Evolutionary conservation across 2,329 filamentous ascomycete genomes (phyloP), one percentile per base, ranked within the genome.

Genomic region (Aspergillus arachidicola): DNA sequence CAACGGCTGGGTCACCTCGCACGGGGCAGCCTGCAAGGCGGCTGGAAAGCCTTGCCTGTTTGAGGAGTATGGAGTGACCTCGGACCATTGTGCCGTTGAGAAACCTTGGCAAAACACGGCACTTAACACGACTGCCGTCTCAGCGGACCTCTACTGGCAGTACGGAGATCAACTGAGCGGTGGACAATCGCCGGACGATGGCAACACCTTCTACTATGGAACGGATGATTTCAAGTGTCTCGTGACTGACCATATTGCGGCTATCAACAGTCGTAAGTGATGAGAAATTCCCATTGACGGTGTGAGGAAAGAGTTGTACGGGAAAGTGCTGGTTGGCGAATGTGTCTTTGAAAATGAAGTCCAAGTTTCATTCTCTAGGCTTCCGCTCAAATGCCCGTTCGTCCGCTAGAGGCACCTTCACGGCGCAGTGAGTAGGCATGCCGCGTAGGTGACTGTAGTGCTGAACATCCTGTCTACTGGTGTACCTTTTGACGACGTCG

Each of bases 1-100:
- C 14, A 79, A 78, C 54, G 72, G 73, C 9, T 86, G 83, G 83
- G 79, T 84, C 60, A 69, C 72, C 12, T 73, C 80, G 10, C 84
- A 86, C 66, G 82, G 74, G 26, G 73, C 68, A 2, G 74, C 76
- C 9, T 79, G 78, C 60, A 68, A 65, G 45, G 73, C 72, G 0
- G 71, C 72, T 4, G 78, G 76, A 46, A 81, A 81, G 66, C 75
- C 78, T 0, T 78, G 78, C 59, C 65, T 81, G 6, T 71, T 81
- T 10, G 79, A 81, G 61, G 79, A 81, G 58, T 80, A 79, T 21
- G 77, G 77, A 16, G 72, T 73, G 3, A 69, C 70, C 0, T 66
- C 69, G 14, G 50, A 75, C 60, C 72, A 76, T 61, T 73, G 73
- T 64, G 43, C 48, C 1, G 48, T 73, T 14, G 70, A 76, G 68